Evolutionary conservation across 306 rosid genomes (phyloP).

Genomic region (Cucurbita maxima): DNA sequence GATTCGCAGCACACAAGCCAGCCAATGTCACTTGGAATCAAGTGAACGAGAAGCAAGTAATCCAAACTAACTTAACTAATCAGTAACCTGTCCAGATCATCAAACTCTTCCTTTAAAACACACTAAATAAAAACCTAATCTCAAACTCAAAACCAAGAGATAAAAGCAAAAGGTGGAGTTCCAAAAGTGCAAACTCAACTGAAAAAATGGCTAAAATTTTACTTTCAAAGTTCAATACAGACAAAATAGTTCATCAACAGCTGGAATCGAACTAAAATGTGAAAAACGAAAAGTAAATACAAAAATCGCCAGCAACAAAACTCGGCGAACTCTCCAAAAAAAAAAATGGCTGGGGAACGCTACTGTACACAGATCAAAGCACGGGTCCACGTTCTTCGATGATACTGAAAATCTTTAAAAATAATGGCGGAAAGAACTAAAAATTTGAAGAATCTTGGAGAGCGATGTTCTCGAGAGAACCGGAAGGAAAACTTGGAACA

Average conservation of each 20-base stretch:
- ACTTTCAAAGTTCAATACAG: conserved; percentile 6
- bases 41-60: conserved; percentile 18
- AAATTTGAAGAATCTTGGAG: conserved; percentile 20
- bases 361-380: conserved; percentile 33
- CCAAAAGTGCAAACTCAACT: conserved; percentile 10
- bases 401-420: conserved; percentile 4
- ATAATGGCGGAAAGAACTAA: conserved; percentile 13
- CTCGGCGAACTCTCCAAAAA: conserved; percentile 32
- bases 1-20: conserved; percentile 16
- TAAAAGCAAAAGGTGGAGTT: conserved; percentile 7
- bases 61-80: conserved; percentile 14
- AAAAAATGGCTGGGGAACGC: conserved; percentile 30
- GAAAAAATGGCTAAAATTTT: conserved; percentile 5
- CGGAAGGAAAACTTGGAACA: conserved; percentile 1
- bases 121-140: background rate
- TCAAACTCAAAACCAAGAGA: conserved; percentile 12
- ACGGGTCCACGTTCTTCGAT: conserved; percentile 13
- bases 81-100: conserved; percentile 21
- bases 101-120: background rate
- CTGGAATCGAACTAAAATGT: conserved; percentile 8
- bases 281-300: conserved; percentile 2
- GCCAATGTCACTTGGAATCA: conserved; percentile 13
- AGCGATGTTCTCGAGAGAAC: conserved; percentile 38
- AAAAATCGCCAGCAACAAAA: conserved; percentile 1
- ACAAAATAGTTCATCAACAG: conserved; percentile 7